Evolutionary conservation across 768 basidiomycete genomes (phyloP).

Genomic region (Rhizopogon vinicolor): DNA sequence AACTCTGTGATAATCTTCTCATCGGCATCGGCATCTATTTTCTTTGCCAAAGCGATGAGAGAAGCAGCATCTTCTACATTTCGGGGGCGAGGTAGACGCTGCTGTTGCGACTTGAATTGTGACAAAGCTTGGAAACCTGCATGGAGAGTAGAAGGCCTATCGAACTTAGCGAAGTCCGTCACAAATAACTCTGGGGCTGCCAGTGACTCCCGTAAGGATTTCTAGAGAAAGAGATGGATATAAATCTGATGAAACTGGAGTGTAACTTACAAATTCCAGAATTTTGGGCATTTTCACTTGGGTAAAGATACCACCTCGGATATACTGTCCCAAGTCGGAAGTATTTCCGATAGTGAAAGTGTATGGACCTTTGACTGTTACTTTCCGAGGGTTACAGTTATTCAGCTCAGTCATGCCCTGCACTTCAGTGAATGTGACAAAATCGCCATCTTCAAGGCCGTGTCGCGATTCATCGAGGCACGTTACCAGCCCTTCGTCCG

Average conservation of each 20-base stretch:
- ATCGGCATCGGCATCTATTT: slow-evolving; percentile 68
- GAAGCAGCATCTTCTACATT: slow-evolving; percentile 74
- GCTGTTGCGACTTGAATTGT: slow-evolving; percentile 59
- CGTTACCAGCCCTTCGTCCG: slow-evolving; percentile 87
- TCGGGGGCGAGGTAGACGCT: slow-evolving; percentile 76
- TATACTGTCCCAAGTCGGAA: slow-evolving; percentile 68
- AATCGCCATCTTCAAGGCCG: slow-evolving; percentile 98
- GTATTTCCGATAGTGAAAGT: slow-evolving; percentile 97
- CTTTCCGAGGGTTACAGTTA: slow-evolving; percentile 84
- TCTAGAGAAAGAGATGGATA: slow-evolving; percentile 42
- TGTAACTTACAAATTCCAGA: slow-evolving; percentile 76
- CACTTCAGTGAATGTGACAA: slow-evolving; percentile 93
- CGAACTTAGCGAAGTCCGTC: slow-evolving; percentile 97
- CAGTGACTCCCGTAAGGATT: slow-evolving; percentile 87
- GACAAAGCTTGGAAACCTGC: slow-evolving; percentile 93
- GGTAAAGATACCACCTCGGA: slow-evolving; percentile 88
- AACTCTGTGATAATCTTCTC: slow-evolving; percentile 82
- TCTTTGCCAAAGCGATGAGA: slow-evolving; percentile 75
- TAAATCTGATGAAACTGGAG: not conserved
- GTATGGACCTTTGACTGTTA: slow-evolving; percentile 94
- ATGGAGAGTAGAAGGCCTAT: slow-evolving; percentile 86
- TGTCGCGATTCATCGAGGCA: slow-evolving; percentile 97
- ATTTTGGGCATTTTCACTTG: slow-evolving; percentile 99
- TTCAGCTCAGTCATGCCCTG: slow-evolving; percentile 94
- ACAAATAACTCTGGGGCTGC: slow-evolving; percentile 82